Conservation (phyloP, 768 basidiomycete genomes). For the Lepiota brunneoincarnata region DNA sequence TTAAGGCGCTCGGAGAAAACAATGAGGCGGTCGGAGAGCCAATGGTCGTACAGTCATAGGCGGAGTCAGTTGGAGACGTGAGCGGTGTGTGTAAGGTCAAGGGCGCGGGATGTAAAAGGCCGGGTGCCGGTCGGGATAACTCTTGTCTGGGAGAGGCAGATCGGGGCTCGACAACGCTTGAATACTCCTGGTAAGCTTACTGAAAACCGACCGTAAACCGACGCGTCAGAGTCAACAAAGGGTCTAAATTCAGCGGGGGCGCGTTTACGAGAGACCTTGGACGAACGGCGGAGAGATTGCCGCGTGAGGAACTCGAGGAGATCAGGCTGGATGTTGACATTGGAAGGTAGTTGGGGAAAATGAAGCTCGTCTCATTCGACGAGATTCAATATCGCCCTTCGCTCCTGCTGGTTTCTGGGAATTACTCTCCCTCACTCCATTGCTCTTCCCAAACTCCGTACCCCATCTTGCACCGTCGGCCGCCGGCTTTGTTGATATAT, state of each 20-base stretch:
- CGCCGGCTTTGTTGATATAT: not conserved
- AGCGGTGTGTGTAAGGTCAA: conserved; percentile 27
- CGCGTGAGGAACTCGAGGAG: not conserved
- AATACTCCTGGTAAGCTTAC: conserved; percentile 13
- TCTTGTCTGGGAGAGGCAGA: not conserved
- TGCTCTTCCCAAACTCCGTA: conserved; percentile 11
- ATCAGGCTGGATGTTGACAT: conserved; percentile 4
- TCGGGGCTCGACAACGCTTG: not conserved
- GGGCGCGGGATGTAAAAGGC: conserved; percentile 27
- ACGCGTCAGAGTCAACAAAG: conserved; percentile 29
- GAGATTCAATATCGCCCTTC: not conserved
- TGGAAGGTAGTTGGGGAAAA: conserved; percentile 4
- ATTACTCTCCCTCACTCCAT: not conserved
- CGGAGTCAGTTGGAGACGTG: conserved; percentile 22
- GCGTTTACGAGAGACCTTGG: conserved; percentile 2
- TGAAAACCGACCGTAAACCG: conserved; percentile 30
- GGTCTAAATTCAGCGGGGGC: conserved; percentile 6
- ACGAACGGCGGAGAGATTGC: conserved; percentile 8
- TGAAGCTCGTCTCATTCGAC: conserved; percentile 4
- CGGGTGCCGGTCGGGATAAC: not conserved
- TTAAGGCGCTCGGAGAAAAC: conserved; percentile 8
- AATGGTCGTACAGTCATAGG: conserved; percentile 16
- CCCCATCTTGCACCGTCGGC: conserved; percentile 5
- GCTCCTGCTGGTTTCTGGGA: not conserved
- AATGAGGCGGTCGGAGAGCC: conserved; percentile 16